Evolutionary conservation across 176 grass and related monocot genomes (phyloP), one percentile per base, ranked within the genome.

Genomic region (Melocanna baccifera): DNA sequence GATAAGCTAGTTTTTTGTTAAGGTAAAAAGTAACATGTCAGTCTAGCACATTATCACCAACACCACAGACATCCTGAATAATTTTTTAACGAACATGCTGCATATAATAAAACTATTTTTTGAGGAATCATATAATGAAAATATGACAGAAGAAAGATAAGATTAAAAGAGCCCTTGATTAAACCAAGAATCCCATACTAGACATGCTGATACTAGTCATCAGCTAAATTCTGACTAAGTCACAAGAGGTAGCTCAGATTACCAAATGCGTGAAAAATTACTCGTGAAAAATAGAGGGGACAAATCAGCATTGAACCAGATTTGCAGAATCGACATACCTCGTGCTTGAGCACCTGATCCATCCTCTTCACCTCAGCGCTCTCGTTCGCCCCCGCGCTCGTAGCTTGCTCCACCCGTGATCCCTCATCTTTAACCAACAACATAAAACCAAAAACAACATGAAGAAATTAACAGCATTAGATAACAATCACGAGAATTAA

Each of bases 391-490:
- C 51, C 53, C 6, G 69, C 87, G 80, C 80, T 83, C 41, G 61
- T 20, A 5, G 13, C 4, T 42, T 69, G 75, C 40, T 69, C 79
- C 51, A 1, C 41, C 30, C 14, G 46, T 23, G 52, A 69, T 8
- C 74, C 85, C 42, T 91, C 85, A 13, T 91, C 89, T 91, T 68
- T n/a, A 62, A 26, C 14, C 64, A 70, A 34, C 41, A 23, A 34
- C 2, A 82, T 6, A 34, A 48, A 84, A 12, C 5, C 37, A 45
- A 47, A 51, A 43, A 61, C 12, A 84, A 0, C 4, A 23, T 0
- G 18, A 80, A 53, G 0, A 30, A 5, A 52, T 18, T 18, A 12
- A 43, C 26, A 45, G 25, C 61, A 28, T 65, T 45, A 70, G 51
- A 81, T 55, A 62, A 4, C n/a, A 57, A 48, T 19, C 57, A 1